Percentiles rank a stretch among this genome's conserved stretches.
These are phyloP conservation scores for Chara braunii DNA, from an alignment of 139 green algal species.

Conservation along the genomic window DNA sequence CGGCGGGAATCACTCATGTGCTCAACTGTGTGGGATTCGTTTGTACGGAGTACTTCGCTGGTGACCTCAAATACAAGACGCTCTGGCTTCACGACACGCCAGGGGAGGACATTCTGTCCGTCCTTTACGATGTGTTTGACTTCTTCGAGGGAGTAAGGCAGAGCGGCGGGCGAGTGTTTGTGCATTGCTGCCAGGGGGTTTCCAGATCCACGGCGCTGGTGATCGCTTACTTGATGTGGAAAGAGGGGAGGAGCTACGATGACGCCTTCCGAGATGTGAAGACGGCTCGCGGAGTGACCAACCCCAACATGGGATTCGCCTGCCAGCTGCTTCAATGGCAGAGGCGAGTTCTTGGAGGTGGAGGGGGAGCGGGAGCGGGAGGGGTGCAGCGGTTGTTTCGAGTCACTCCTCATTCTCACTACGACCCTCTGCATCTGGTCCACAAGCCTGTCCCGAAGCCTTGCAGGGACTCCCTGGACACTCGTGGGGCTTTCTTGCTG, in stretches of 20 bases:
- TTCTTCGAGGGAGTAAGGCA: constrained; percentile 74
- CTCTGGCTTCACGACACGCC: constrained; percentile 76
- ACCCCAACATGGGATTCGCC: constrained; percentile 90
- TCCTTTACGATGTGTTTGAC: constrained; percentile 92
- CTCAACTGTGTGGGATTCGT: constrained; percentile 93
- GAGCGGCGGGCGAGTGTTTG: constrained; percentile 59
- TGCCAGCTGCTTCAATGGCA: constrained; percentile 86
- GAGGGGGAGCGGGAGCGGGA: not conserved
- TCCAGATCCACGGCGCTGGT: constrained; percentile 72
- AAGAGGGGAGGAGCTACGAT: constrained; percentile 59
- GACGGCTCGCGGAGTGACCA: constrained; percentile 67
- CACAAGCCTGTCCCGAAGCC: not conserved
- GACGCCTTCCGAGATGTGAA: constrained; percentile 74
- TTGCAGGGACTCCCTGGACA: constrained; percentile 8
- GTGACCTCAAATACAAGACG: constrained; percentile 75
- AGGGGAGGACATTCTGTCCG: constrained; percentile 77
- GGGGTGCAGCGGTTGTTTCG: not conserved
- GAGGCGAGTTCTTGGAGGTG: constrained; percentile 47
- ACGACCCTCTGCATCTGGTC: not conserved
- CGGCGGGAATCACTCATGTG: constrained; percentile 81
- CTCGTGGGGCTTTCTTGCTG: constrained; percentile 17
- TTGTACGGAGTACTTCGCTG: constrained; percentile 75
- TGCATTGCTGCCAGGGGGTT: constrained; percentile 91
- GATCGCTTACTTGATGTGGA: constrained; percentile 93
- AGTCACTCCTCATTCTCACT: not conserved